These are phyloP conservation scores for Rhodotorula glutinis DNA, from an alignment of 1,284 basidiomycete species.

Conservation along the genomic window DNA sequence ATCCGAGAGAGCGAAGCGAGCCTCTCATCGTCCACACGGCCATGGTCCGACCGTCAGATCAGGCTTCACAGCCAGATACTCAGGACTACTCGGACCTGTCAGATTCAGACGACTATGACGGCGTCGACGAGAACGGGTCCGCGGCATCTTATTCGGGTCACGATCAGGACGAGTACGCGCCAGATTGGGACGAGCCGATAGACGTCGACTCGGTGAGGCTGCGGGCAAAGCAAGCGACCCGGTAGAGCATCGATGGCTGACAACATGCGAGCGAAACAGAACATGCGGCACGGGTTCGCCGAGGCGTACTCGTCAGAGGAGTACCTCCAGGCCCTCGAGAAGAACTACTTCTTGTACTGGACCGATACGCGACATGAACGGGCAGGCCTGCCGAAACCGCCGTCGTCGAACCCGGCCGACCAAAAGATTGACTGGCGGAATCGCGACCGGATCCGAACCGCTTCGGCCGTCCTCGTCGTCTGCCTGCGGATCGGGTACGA, in stretches of 20 bases:
- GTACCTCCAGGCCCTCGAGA: constrained; percentile 43
- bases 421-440: constrained; percentile 41
- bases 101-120: constrained; percentile 36
- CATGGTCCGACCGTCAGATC: constrained; percentile 22
- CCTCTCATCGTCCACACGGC: not conserved
- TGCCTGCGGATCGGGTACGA: constrained; percentile 98
- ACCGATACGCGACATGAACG: constrained; percentile 43
- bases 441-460: constrained; percentile 56
- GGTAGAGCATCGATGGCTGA: too few species aligned
- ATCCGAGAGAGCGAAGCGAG: too few species aligned
- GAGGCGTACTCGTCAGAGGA: constrained; percentile 41
- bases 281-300: constrained; percentile 39
- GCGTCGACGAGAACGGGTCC: constrained; percentile 11
- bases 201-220: constrained; percentile 31
- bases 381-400: constrained; percentile 33
- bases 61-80: not conserved
- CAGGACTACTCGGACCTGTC: constrained; percentile 26
- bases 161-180: constrained; percentile 12
- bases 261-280: not conserved
- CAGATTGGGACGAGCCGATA: constrained; percentile 26
- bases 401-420: constrained; percentile 31
- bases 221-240: too few species aligned
- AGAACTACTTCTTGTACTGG: constrained; percentile 46
- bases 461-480: constrained; percentile 86
- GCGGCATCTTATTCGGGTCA: constrained; percentile 9